phyloP scores from a whole-genome alignment of 2,329 filamentous ascomycete genomes.

The Decorospora gaudefroyi region DNA sequence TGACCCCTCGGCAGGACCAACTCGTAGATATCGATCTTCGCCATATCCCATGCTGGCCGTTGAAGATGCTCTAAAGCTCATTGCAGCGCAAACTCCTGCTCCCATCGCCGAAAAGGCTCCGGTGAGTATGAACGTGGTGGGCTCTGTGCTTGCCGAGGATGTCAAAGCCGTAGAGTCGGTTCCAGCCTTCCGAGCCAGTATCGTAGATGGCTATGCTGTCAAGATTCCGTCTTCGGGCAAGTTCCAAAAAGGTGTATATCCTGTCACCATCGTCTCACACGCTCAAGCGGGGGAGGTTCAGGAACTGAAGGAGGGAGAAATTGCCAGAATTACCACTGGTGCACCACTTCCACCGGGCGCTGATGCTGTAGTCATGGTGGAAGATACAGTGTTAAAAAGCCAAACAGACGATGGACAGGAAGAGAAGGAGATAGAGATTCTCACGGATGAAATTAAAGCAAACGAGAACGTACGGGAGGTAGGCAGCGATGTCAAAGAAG shows the following conservation, averaged over 20 bases:
- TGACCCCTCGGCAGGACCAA: constrained; percentile 62
- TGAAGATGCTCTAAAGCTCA: constrained; percentile 73
- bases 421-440: constrained; percentile 84
- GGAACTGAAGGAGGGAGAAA: constrained; percentile 70
- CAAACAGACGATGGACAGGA: constrained; percentile 80
- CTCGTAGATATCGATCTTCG: constrained; percentile 77
- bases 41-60: constrained; percentile 93
- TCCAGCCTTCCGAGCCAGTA: constrained; percentile 91
- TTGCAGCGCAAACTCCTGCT: constrained; percentile 72
- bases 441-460: constrained; percentile 72
- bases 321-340: constrained; percentile 91
- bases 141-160: constrained; percentile 79
- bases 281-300: constrained; percentile 72
- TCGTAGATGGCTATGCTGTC: constrained; percentile 89
- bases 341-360: constrained; percentile 87
- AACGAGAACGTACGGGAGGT: constrained; percentile 91
- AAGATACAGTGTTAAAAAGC: constrained; percentile 79
- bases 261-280: constrained; percentile 84
- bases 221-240: constrained; percentile 45
- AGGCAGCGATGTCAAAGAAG: constrained; percentile 80
- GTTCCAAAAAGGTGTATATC: constrained; percentile 75
- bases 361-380: constrained; percentile 94
- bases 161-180: constrained; percentile 80
- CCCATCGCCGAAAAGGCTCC: constrained; percentile 61
- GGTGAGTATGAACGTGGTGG: constrained; percentile 70